Evolutionary conservation across 1,284 basidiomycete genomes (phyloP).

Genomic region (Pulchroboletus neoregius): DNA sequence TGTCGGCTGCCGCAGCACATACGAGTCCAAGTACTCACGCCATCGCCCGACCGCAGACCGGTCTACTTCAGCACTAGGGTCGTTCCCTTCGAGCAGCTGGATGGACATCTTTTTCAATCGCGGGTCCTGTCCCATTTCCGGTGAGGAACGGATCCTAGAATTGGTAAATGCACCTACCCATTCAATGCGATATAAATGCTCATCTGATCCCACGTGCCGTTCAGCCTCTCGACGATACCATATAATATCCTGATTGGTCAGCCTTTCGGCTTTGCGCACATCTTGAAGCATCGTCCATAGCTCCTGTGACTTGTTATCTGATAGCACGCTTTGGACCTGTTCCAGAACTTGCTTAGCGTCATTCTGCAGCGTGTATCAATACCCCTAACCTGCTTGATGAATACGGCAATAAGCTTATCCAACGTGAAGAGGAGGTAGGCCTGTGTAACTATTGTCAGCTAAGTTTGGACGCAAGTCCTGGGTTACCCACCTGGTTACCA

Average conservation of each 20-base stretch:
- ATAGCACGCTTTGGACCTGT: conserved; percentile 81
- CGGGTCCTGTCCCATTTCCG: conserved; percentile 48
- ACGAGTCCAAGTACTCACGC: conserved; percentile 87
- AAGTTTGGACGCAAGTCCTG: conserved; percentile 3
- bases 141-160: conserved; percentile 13
- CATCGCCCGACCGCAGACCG: conserved; percentile 54
- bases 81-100: conserved; percentile 75
- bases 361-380: background rate
- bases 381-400: conserved; percentile 76
- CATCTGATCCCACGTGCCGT: conserved; percentile 79
- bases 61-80: conserved; percentile 67
- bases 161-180: conserved; percentile 60
- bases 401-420: conserved; percentile 84
- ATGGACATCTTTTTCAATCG: conserved; percentile 64
- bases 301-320: conserved; percentile 71
- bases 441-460: conserved; percentile 39
- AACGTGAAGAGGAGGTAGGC: conserved; percentile 88
- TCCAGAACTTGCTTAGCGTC: conserved; percentile 16
- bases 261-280: conserved; percentile 45
- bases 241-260: conserved; percentile 77
- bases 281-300: conserved; percentile 61
- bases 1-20: conserved; percentile 67
- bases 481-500: conserved; percentile 75
- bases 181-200: conserved; percentile 88
- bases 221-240: conserved; percentile 91